Evolutionary conservation across 768 basidiomycete species (phyloP).

Genomic region (Russula lepida): DNA sequence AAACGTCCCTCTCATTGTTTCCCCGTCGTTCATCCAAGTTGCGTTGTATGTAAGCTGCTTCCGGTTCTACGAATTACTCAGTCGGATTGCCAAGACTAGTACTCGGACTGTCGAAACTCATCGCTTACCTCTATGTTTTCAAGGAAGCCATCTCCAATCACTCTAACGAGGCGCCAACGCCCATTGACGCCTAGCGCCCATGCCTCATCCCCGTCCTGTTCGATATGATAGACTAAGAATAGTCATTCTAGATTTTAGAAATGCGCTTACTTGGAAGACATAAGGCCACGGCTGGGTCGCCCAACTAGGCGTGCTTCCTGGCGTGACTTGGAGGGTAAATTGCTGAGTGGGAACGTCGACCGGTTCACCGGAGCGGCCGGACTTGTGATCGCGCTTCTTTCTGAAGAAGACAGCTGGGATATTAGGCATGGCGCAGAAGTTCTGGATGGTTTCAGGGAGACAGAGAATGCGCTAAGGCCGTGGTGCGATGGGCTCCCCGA

Average conservation of each 20-base stretch:
- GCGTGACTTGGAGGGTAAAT: background rate
- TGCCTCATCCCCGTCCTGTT: constrained; percentile 5
- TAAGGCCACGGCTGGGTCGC: constrained; percentile 15
- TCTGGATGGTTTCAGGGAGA: background rate
- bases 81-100: background rate
- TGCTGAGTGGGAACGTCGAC: background rate
- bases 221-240: background rate
- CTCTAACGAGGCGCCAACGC: constrained; percentile 13
- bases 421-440: background rate
- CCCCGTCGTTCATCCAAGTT: constrained; percentile 4
- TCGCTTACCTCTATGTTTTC: constrained; percentile 7
- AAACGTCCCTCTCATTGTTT: constrained; percentile 9
- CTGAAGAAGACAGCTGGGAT: background rate
- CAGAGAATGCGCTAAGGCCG: background rate
- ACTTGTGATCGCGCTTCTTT: background rate
- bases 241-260: background rate
- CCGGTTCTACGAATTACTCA: background rate
- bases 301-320: constrained; percentile 9
- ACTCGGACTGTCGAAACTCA: too few species aligned
- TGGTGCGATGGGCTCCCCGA: background rate
- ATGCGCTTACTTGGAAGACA: constrained; percentile 3
- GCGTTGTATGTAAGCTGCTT: constrained; percentile 9
- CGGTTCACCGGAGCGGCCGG: background rate
- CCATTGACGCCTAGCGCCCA: constrained; percentile 10
- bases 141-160: constrained; percentile 6